These are phyloP conservation scores for Enterospora canceri DNA, from an alignment of 371 early-diverging fungal genomes.

Conservation along the genomic window DNA sequence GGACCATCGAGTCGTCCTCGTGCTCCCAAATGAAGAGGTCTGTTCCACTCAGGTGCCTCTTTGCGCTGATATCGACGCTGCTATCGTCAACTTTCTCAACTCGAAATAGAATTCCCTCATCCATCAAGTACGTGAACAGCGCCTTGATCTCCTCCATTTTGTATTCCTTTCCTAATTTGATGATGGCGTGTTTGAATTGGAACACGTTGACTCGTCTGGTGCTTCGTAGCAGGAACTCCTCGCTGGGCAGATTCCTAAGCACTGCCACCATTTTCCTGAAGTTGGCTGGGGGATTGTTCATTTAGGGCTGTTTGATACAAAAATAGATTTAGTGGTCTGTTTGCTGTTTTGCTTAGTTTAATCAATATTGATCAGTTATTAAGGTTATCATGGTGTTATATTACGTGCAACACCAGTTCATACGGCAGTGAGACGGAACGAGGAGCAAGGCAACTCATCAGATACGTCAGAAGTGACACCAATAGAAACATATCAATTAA, in stretches of 20 bases:
- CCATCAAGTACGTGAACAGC: slow-evolving; percentile 40
- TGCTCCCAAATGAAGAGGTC: slow-evolving; percentile 82
- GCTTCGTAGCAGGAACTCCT: slow-evolving; percentile 46
- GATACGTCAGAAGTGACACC: too few relatives aligned
- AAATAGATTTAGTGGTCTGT: too few relatives aligned
- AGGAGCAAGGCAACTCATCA: too few relatives aligned
- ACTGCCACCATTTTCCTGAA: too few relatives aligned
- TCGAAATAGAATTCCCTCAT: slow-evolving; percentile 36
- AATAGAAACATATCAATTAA: too few relatives aligned
- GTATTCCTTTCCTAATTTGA: slow-evolving; percentile 28
- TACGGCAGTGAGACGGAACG: too few relatives aligned
- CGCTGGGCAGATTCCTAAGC: slow-evolving; percentile 23
- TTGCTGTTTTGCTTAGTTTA: too few relatives aligned
- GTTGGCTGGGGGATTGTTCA: too few relatives aligned
- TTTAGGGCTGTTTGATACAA: too few relatives aligned
- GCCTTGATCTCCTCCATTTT: slow-evolving; percentile 33
- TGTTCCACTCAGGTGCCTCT: slow-evolving; percentile 34
- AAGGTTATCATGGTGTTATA: too few relatives aligned
- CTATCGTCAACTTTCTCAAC: slow-evolving; percentile 27
- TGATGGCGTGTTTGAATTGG: slow-evolving; percentile 35
- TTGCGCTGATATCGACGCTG: slow-evolving; percentile 33
- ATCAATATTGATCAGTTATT: too few relatives aligned
- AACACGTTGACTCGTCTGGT: slow-evolving; percentile 43
- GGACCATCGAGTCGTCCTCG: slow-evolving; percentile 68
- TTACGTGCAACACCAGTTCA: too few relatives aligned